Evolutionary conservation across 2,329 filamentous ascomycete species (phyloP).

Genomic region (Clarireedia sp.): DNA sequence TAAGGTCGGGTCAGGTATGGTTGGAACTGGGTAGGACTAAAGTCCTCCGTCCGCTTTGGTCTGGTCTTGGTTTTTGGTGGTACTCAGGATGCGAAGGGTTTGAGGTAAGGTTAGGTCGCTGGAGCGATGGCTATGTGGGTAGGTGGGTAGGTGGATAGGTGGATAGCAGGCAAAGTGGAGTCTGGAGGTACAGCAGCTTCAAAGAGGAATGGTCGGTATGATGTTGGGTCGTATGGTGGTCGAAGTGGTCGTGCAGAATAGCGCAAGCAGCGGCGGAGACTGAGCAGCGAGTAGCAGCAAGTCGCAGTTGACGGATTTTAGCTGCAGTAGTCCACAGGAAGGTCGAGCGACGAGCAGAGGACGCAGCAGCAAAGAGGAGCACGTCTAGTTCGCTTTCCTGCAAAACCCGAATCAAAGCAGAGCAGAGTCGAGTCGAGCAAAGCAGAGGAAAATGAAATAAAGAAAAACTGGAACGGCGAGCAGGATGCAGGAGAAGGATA

Average conservation of each 20-base stretch:
- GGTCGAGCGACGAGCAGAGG: too few species aligned
- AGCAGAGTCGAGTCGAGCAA: neutral
- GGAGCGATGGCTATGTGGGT: neutral
- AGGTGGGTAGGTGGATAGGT: neutral
- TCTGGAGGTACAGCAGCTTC: too few species aligned
- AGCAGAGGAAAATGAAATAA: neutral
- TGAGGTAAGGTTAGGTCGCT: neutral
- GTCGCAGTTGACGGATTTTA: neutral
- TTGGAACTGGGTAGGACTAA: too few species aligned
- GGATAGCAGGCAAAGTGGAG: neutral
- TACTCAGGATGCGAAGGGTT: neutral
- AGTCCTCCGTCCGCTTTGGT: neutral
- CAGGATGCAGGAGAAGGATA: neutral
- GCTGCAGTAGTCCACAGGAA: too few species aligned
- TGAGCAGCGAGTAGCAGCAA: slow-evolving; percentile 2
- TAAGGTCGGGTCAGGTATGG: neutral
- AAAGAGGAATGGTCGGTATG: too few species aligned
- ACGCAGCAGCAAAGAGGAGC: neutral
- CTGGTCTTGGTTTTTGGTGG: neutral
- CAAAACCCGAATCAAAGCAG: neutral
- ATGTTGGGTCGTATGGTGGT: neutral
- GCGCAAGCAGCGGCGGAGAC: neutral
- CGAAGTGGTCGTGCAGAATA: slow-evolving; percentile 6
- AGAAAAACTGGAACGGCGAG: neutral
- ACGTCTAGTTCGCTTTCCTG: neutral